phyloP scores from a whole-genome alignment of 2,329 filamentous ascomycete species.

The Harringtonia lauricola region DNA sequence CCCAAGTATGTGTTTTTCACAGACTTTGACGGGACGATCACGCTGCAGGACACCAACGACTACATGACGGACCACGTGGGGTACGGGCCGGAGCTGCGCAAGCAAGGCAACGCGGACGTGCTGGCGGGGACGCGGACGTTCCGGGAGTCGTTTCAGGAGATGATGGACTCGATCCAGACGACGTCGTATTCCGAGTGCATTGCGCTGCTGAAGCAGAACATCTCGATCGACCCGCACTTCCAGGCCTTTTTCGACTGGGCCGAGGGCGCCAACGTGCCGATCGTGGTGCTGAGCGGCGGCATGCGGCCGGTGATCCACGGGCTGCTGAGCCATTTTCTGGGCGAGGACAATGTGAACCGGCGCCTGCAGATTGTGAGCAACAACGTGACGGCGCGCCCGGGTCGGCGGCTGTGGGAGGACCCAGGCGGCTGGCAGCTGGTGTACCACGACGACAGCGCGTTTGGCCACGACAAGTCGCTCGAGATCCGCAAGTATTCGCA shows the following conservation, averaged over 20 bases:
- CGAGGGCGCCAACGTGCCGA: slow-evolving; percentile 70
- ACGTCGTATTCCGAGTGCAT: slow-evolving; percentile 77
- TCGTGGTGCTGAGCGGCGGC: slow-evolving; percentile 83
- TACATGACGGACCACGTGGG: slow-evolving; percentile 85
- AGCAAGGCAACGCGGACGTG: slow-evolving; percentile 64
- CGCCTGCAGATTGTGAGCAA: slow-evolving; percentile 90
- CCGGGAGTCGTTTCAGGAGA: slow-evolving; percentile 77
- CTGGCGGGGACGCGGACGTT: slow-evolving; percentile 62
- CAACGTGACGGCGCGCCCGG: slow-evolving; percentile 50
- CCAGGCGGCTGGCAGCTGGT: slow-evolving; percentile 71
- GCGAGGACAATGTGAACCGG: slow-evolving; percentile 52
- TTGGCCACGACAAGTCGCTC: slow-evolving; percentile 94
- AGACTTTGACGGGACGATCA: slow-evolving; percentile 96
- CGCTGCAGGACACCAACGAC: slow-evolving; percentile 55
- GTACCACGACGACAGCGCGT: slow-evolving; percentile 79
- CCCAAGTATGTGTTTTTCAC: slow-evolving; percentile 97
- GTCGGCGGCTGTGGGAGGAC: slow-evolving; percentile 64
- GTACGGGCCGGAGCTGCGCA: slow-evolving; percentile 62
- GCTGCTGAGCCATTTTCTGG: slow-evolving; percentile 68
- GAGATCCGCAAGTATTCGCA: slow-evolving; percentile 80
- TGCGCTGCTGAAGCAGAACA: slow-evolving; percentile 64
- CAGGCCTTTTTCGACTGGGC: slow-evolving; percentile 80
- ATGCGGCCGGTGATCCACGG: slow-evolving; percentile 89
- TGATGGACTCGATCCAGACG: slow-evolving; percentile 73
- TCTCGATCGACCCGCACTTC: slow-evolving; percentile 83